Evolutionary conservation across 768 basidiomycete species (phyloP), one percentile per base, ranked within the genome.

Genomic region (Neoboletus brunneissimus): DNA sequence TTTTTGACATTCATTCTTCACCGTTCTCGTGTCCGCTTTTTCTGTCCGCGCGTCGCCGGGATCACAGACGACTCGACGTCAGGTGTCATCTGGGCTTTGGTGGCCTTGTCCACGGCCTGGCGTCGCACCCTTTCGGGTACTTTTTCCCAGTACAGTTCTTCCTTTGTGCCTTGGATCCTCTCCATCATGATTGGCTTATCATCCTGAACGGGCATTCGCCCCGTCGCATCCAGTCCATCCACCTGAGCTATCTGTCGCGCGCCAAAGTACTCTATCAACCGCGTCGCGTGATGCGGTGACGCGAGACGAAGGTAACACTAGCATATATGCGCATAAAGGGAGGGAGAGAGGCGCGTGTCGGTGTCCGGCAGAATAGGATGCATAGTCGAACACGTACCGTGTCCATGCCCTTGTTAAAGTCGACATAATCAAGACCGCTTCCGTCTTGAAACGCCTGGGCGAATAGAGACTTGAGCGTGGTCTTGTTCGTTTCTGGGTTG

Each of bases 401-500:
- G 59, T 89, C 84, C 77, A 88, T 84, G 16, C 88, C 86, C 67
- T 91, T 92, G 60, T 67, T 83, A 67, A 82, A 92, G 70, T 93
- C 91, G 18, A 92, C 80, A 53, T 94, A 94, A 64, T 92, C 88
- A 29, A 93, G 68, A 27, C 41, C 35, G 44, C 8, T 35, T 15
- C 51, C 49, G 1, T 42, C 63, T 20, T 34, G 48, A 43, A 84
- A 78, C 2, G 81, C 77, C 8, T 65, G 66, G 0, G 75, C 63
- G 57, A 91, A 85, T 6, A 90, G 67, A 3, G 75, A 68, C 42
- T 83, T 86, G 16, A 94, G 75, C 0, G 88, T 86, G 0, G 91
- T 92, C 69, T 91, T 92, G 67, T 91, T 94, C 27, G 90, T 89
- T 54, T 84, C 83, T 3, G 81, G 75, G 56, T 91, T 87, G 9